Evolutionary conservation across 306 rosid genomes (phyloP).

Genomic region (Begonia peltatifolia): DNA sequence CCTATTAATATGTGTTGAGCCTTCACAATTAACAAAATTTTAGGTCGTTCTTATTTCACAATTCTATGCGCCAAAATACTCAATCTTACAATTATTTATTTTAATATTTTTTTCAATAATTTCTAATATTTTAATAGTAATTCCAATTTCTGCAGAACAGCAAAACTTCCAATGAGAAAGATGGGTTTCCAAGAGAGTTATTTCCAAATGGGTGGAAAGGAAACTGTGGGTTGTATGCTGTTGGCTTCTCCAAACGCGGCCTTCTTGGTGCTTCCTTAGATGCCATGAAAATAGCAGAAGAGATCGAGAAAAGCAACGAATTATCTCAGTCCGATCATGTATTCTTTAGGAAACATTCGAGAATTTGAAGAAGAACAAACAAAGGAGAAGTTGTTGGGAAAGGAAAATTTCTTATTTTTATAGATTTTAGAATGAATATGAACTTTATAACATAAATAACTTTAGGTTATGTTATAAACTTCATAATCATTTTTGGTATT

Average conservation of each 20-base stretch:
- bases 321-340: not conserved
- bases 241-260: conserved; percentile 80
- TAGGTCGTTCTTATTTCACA: not conserved
- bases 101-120: not conserved
- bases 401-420: too few species aligned
- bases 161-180: conserved; percentile 51
- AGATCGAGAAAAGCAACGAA: conserved; percentile 31
- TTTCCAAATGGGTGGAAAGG: conserved; percentile 88
- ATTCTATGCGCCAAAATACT: not conserved
- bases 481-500: too few species aligned
- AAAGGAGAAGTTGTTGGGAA: too few species aligned
- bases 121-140: not conserved
- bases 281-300: conserved; percentile 63
- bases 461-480: too few species aligned
- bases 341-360: too few species aligned
- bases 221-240: conserved; percentile 52
- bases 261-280: conserved; percentile 68
- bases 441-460: too few species aligned
- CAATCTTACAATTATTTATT: not conserved
- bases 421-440: too few species aligned
- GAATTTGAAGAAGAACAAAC: too few species aligned
- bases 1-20: too few species aligned
- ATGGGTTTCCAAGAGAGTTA: conserved; percentile 49
- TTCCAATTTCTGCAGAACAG: conserved; percentile 22
- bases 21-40: too few species aligned